Conservation (phyloP, 139 green algal species). For the Haematococcus sp. region DNA sequence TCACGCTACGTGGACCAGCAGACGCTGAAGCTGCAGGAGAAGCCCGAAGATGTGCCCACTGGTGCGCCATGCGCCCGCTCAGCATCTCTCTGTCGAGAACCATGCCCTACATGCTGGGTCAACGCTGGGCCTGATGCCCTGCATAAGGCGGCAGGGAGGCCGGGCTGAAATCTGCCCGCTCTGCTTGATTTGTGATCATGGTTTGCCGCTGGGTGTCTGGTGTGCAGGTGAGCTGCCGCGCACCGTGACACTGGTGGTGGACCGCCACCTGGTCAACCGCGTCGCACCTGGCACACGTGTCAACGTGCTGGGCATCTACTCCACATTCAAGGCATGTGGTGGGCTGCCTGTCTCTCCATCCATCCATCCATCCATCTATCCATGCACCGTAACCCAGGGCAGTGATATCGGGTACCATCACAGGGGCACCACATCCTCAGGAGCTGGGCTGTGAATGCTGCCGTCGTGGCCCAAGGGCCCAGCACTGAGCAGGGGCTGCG, state of each 20-base stretch:
- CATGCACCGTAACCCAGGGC: not conserved
- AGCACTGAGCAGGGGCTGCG: not conserved
- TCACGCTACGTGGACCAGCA: conserved; percentile 94
- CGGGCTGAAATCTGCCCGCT: too few species aligned
- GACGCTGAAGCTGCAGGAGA: conserved; percentile 97
- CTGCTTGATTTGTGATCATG: too few species aligned
- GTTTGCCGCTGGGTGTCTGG: too few species aligned
- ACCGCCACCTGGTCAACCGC: conserved; percentile 76
- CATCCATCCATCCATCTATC: too few species aligned
- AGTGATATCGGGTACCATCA: not conserved
- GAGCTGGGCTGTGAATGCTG: too few species aligned
- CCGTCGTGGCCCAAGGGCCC: not conserved
- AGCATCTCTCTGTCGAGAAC: too few species aligned
- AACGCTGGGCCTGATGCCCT: too few species aligned
- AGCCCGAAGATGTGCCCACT: conserved; percentile 93
- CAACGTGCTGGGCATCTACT: conserved; percentile 91
- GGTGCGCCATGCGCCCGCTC: too few species aligned
- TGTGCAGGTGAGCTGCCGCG: conserved; percentile 90
- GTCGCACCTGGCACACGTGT: conserved; percentile 90
- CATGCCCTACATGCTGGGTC: too few species aligned
- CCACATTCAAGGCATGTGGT: conserved; percentile 73
- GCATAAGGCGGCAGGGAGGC: too few species aligned
- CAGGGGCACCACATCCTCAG: not conserved
- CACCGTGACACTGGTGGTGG: conserved; percentile 79
- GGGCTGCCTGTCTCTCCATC: not conserved